Conservation (phyloP, 2,329 filamentous ascomycete species). For the Aspergillus sp. region DNA sequence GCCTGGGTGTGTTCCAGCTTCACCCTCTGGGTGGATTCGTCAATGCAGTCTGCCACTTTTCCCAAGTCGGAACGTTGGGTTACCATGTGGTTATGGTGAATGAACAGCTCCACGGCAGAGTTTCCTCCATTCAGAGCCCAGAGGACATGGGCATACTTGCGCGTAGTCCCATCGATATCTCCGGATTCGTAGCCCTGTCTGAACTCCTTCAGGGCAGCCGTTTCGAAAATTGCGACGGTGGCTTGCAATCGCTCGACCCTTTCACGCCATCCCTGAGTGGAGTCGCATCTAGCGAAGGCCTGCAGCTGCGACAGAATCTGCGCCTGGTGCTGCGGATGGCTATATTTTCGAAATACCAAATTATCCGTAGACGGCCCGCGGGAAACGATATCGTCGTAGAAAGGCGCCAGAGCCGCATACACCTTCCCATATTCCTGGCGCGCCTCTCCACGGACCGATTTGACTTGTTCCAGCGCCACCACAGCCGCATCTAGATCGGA, state of each 20-base stretch:
- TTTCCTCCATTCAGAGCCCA: conserved; percentile 70
- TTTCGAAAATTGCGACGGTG: conserved; percentile 79
- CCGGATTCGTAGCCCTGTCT: conserved; percentile 82
- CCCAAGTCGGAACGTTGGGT: conserved; percentile 60
- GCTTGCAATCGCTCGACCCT: conserved; percentile 62
- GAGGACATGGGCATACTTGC: conserved; percentile 77
- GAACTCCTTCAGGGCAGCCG: conserved; percentile 81
- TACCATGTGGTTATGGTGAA: conserved; percentile 81
- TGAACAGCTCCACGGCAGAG: conserved; percentile 72
- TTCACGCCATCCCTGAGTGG: conserved; percentile 60
- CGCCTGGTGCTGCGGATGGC: conserved; percentile 82
- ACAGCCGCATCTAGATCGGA: conserved; percentile 58
- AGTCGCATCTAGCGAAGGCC: conserved; percentile 72
- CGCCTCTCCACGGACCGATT: conserved; percentile 74
- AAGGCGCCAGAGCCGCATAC: conserved; percentile 77
- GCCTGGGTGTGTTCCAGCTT: conserved; percentile 68
- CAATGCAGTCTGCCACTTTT: conserved; percentile 72
- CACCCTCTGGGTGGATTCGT: conserved; percentile 56
- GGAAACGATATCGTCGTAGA: conserved; percentile 72
- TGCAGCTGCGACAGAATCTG: conserved; percentile 75
- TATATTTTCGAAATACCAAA: conserved; percentile 75
- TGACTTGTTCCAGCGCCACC: conserved; percentile 58
- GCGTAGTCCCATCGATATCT: conserved; percentile 84
- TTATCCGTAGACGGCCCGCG: conserved; percentile 66
- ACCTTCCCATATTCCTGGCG: conserved; percentile 84